Evolutionary conservation across 2,329 filamentous ascomycete species (phyloP).

Genomic region (Penicillium sumatraense): DNA sequence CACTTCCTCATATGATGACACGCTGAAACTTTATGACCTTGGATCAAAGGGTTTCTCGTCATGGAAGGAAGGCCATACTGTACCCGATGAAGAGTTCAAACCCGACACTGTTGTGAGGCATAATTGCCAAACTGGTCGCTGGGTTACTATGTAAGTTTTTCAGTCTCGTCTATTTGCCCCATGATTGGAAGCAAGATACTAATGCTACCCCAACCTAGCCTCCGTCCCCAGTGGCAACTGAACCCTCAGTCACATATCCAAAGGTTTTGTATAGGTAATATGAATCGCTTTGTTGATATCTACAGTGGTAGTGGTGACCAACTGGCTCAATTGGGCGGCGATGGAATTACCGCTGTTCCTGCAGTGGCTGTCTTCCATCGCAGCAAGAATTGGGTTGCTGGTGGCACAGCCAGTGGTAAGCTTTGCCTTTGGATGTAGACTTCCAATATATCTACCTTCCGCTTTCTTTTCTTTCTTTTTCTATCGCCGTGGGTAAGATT

Average conservation of each 20-base stretch:
- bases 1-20: constrained; percentile 93
- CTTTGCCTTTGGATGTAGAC: constrained; percentile 87
- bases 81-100: constrained; percentile 67
- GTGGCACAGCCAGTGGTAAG: constrained; percentile 89
- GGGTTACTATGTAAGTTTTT: constrained; percentile 76
- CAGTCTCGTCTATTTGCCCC: constrained; percentile 26
- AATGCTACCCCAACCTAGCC: constrained; percentile 42
- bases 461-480: background rate
- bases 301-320: constrained; percentile 83
- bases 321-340: constrained; percentile 83
- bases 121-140: constrained; percentile 94
- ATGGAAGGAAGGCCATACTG: constrained; percentile 63
- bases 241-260: constrained; percentile 77
- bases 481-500: background rate
- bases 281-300: constrained; percentile 96
- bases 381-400: constrained; percentile 86
- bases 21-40: constrained; percentile 89
- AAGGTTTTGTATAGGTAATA: constrained; percentile 91
- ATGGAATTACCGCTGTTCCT: constrained; percentile 91
- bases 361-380: constrained; percentile 91
- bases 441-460: background rate
- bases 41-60: constrained; percentile 57
- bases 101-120: constrained; percentile 74
- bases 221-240: constrained; percentile 88
- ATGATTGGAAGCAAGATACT: constrained; percentile 4